Conservation (phyloP, 495 filamentous ascomycete genomes). For the Venustampulla echinocandica region DNA sequence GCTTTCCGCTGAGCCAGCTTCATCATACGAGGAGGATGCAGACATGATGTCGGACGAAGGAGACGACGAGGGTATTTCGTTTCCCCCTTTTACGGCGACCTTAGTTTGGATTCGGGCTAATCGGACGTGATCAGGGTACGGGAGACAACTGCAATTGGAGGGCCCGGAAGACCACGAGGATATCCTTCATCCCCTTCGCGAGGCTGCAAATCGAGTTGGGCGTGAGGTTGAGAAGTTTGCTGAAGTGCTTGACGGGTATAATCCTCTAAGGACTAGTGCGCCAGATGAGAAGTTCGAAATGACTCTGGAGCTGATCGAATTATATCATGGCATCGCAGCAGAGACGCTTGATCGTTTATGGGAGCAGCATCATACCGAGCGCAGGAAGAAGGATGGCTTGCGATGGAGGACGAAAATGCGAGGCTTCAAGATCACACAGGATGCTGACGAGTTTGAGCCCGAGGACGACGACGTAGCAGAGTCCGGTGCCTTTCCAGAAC, state of each 20-base stretch:
- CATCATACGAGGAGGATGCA: slow-evolving; percentile 18
- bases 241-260: slow-evolving; percentile 23
- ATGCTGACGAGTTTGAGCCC: slow-evolving; percentile 16
- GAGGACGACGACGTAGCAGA: slow-evolving; percentile 18
- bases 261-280: slow-evolving; percentile 16
- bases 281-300: slow-evolving; percentile 20
- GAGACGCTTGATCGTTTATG: slow-evolving; percentile 23
- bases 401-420: slow-evolving; percentile 17
- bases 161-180: slow-evolving; percentile 20
- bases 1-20: slow-evolving; percentile 19
- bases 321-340: slow-evolving; percentile 20
- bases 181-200: slow-evolving; percentile 24
- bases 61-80: slow-evolving; percentile 12
- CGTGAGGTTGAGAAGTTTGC: slow-evolving; percentile 25
- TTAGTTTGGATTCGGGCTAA: not conserved
- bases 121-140: slow-evolving; percentile 8
- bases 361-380: slow-evolving; percentile 17
- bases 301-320: slow-evolving; percentile 22
- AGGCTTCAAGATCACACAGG: slow-evolving; percentile 16
- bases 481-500: slow-evolving; percentile 1
- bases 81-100: not conserved
- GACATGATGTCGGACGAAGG: slow-evolving; percentile 12
- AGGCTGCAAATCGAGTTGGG: slow-evolving; percentile 26
- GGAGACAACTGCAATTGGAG: slow-evolving; percentile 9
- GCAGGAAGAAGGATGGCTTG: slow-evolving; percentile 12